Base-by-base conservation (phyloP, 2,329 filamentous ascomycete genomes). In the Ascochyta rabiei region DNA sequence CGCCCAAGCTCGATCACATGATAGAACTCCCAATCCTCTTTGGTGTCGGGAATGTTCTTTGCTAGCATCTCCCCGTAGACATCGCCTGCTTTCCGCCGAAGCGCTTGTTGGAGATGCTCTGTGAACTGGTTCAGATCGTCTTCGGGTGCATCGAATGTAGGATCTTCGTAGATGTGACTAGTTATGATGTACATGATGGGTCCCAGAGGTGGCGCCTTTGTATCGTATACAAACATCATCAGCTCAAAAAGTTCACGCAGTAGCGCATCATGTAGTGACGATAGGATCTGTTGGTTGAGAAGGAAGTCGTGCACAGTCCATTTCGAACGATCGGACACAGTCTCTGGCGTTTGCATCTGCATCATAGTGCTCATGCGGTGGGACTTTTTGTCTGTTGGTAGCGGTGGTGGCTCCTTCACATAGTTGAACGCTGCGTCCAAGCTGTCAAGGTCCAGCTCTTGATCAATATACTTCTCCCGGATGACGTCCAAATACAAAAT, bases 1-100 rank as follows among this genome's bases (percentile, higher is more conserved):
- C 95, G 91, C 15, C 93, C 92, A 21, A 99, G 84, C 69, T 93
- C 86, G 55, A 97, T 91, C 52, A 98, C 89, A 74, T 98, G 91
- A 59, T 85, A 89, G 72, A 96, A 93, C 63, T 97, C 86, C 93
- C 95, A 97, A 44, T 90, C 84, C 61, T 92, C 86, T 64, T 91
- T 88, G 50, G 88, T 85, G 30, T 89, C 84, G 1, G 93, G 92
- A 1, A 99, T 87, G 67, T 93, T 85, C 58, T 88, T 86, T 54
- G 93, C 85, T 43, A 98, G 84, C 61, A 93, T 87, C 24, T 84
- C 85, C 50, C 89, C 85, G 71, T 99, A 98, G 5, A 89, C 87
- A n/a, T 88, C 85, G 16, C 84, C 84, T 7, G 93, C 93, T 67
- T 89, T 89, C 58, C 88, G 81, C 45, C 84, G 83, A 40, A 98